These are phyloP conservation scores for Cutaneotrichosporon curvatum DNA, from an alignment of 1,284 basidiomycete genomes.

Conservation along the genomic window DNA sequence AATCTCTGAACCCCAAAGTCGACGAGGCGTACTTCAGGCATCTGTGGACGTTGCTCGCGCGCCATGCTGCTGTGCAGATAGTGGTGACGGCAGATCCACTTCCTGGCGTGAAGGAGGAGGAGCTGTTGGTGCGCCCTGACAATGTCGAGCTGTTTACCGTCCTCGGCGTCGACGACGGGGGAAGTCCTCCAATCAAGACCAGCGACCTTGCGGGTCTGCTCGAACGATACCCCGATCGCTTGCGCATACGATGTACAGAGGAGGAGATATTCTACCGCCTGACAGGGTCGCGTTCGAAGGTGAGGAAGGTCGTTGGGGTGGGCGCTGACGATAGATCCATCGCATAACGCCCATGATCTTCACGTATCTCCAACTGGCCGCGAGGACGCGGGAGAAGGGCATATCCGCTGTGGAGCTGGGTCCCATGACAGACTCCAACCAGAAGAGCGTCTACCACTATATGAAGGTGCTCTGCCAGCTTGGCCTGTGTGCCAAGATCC, in stretches of 20 bases:
- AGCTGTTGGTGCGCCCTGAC: constrained; percentile 22
- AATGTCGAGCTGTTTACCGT: constrained; percentile 19
- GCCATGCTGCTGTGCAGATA: constrained; percentile 28
- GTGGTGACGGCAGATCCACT: constrained; percentile 27
- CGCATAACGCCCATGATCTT: constrained; percentile 33
- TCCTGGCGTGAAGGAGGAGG: constrained; percentile 12
- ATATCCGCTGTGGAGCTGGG: constrained; percentile 28
- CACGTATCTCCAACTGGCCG: constrained; percentile 21
- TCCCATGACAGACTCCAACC: constrained; percentile 30
- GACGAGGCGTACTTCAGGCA: constrained; percentile 36
- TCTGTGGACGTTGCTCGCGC: constrained; percentile 28
- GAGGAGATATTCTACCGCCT: constrained; percentile 41
- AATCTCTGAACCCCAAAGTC: constrained; percentile 24
- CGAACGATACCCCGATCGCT: constrained; percentile 30
- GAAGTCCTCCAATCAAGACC: constrained; percentile 5
- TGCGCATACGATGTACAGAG: constrained; percentile 35
- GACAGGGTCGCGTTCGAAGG: constrained; percentile 35
- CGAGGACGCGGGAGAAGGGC: constrained; percentile 13
- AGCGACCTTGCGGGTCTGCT: constrained; percentile 21
- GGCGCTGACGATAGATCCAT: constrained; percentile 21
- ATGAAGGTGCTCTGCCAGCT: constrained; percentile 32
- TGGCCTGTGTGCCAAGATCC: constrained; percentile 37
- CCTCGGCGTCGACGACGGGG: constrained; percentile 25
- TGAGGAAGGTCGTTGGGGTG: constrained; percentile 9
- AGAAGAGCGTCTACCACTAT: constrained; percentile 38